A percentile compares a stretch with the other conserved stretches of the same genome.
Evolutionary conservation across 768 basidiomycete genomes (phyloP).

Genomic region (Dentipellis sp.): DNA sequence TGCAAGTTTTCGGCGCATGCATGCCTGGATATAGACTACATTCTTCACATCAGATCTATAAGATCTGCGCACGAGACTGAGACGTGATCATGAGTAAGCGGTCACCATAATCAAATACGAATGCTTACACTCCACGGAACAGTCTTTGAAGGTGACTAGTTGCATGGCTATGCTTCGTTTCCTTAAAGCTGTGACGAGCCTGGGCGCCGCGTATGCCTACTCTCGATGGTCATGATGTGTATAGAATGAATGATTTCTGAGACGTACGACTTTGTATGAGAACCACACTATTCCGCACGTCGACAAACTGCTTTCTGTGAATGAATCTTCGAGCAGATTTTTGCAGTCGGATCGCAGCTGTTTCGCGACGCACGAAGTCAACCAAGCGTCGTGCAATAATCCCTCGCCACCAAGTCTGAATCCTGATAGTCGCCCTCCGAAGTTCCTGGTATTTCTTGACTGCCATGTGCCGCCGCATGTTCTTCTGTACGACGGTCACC

Average conservation of each 20-base stretch:
- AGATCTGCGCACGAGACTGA: constrained; percentile 43
- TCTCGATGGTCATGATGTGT: neutral
- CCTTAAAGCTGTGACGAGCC: constrained; percentile 49
- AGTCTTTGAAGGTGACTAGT: constrained; percentile 74
- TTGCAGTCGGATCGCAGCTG: constrained; percentile 72
- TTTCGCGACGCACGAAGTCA: constrained; percentile 59
- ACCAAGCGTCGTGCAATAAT: constrained; percentile 67
- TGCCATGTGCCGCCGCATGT: constrained; percentile 82
- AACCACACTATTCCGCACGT: constrained; percentile 51
- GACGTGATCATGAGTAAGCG: constrained; percentile 1
- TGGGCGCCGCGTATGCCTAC: constrained; percentile 70
- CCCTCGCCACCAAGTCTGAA: constrained; percentile 96
- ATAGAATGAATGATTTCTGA: constrained; percentile 3
- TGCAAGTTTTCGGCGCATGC: constrained; percentile 82
- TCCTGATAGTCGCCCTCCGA: constrained; percentile 65
- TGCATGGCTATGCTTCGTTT: constrained; percentile 47
- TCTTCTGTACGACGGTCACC: constrained; percentile 96
- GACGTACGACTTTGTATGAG: constrained; percentile 81
- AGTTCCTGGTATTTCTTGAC: constrained; percentile 69
- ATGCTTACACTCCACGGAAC: constrained; percentile 78
- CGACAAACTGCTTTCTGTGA: constrained; percentile 62
- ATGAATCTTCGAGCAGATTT: constrained; percentile 59
- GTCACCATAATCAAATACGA: constrained; percentile 5
- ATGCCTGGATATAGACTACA: constrained; percentile 85
- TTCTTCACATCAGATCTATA: constrained; percentile 55